Base-by-base conservation (phyloP, 73 alveolate genomes). In the Loxodes magnus region DNA sequence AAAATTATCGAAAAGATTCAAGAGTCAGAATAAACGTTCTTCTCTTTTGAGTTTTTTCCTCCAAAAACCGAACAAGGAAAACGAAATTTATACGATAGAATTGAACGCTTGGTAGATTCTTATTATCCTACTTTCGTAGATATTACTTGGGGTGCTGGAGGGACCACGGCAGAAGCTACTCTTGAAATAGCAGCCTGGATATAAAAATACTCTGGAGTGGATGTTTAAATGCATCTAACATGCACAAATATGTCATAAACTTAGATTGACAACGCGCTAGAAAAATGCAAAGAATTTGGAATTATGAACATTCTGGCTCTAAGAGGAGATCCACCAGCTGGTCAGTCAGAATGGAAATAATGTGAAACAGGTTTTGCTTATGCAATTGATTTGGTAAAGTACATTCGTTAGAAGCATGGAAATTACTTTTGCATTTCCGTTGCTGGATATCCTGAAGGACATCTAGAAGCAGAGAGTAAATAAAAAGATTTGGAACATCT, bases 401-500 rank as follows among this genome's bases (percentile, higher is more conserved):
- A 59, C 64, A 71, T 77, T 36, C 62, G 54, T 35, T 68, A 69
- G 21, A 54, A 26, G 7, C 43, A 70, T 42, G 95, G 86, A 0
- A 88, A 83, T 39, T 83, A 55, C 68, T 84, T 84, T 79, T 71
- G 90, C 37, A 67, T 84, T 29, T 79, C 74, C 4, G 92, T 84
- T 34, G 92, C 90, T 7, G 96, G 92, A 24, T 84, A 78, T 43
- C 96, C 96, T 16, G 96, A 84, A 48, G 84, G 77, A 5, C 96
- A 84, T 60, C 64, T 77, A 3, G 89, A 73, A 21, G 64, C 69
- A 35, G 29, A 36, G 10, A 55, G 43, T 53, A 56, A 43, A 27
- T 73, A 67, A 9, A 60, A 57, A 9, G 82, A 67, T 34, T 35
- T 67, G 24, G 10, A 20, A 19, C 31, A 42, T 29, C 55, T 67